A percentile compares a stretch with the other conserved stretches of the same genome.
phyloP scores from a whole-genome alignment of 176 grass and related monocot genomes.

The Carex pumila region DNA sequence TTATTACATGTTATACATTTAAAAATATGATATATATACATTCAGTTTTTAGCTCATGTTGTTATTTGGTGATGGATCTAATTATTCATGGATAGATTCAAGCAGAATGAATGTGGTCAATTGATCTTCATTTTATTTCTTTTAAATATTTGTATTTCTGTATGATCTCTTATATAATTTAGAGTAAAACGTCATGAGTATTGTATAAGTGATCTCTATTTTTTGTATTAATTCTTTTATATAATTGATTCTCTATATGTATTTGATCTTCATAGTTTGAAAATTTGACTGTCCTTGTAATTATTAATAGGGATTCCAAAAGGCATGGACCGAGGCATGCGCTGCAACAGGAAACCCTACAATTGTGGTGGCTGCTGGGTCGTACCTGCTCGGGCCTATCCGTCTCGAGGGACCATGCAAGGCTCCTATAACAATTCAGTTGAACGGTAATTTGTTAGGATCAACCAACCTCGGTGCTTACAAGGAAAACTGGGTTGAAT shows the following conservation, averaged over 20 bases:
- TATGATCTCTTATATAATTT: no score
- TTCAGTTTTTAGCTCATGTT: no score
- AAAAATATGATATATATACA: background rate
- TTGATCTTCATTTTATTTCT: no score
- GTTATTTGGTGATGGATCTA: background rate
- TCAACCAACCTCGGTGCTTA: slow-evolving; percentile 40
- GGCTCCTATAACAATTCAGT: slow-evolving; percentile 19
- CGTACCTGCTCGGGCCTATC: slow-evolving; percentile 32
- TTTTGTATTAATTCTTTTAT: no score
- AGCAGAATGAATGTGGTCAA: no score
- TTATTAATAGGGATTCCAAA: slow-evolving; percentile 26
- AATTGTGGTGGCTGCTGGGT: slow-evolving; percentile 29
- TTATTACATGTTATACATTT: background rate
- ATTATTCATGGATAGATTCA: no score
- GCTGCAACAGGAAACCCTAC: slow-evolving; percentile 6
- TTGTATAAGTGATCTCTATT: no score
- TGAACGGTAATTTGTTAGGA: slow-evolving; percentile 49
- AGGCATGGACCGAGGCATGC: slow-evolving; percentile 39
- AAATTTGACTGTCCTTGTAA: no score
- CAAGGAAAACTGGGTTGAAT: slow-evolving; percentile 38
- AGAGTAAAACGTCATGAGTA: no score
- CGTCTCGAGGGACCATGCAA: slow-evolving; percentile 43
- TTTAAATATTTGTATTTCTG: no score
- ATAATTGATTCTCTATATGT: no score
- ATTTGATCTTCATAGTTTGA: no score